phyloP scores from a whole-genome alignment of 768 basidiomycete genomes.

The Leccinum incarnatum region DNA sequence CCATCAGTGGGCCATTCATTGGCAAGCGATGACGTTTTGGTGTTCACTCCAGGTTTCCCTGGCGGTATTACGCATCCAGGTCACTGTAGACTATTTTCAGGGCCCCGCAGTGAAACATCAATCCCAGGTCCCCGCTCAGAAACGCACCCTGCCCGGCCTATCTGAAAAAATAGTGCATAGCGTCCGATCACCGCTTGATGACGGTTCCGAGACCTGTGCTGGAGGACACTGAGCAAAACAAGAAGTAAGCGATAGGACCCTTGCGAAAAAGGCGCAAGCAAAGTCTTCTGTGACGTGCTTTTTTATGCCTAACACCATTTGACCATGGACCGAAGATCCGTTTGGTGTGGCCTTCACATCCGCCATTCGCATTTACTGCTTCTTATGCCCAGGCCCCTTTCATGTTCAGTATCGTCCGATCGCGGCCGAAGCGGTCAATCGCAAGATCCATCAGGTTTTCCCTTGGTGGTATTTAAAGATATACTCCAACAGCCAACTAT shows the following conservation, averaged over 20 bases:
- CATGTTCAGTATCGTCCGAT: conserved; percentile 3
- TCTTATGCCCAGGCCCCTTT: not conserved
- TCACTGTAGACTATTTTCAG: not conserved
- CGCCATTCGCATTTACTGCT: not conserved
- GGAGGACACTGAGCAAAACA: not conserved
- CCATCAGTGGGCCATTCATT: not conserved
- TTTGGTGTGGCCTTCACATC: not conserved
- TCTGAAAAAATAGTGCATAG: not conserved
- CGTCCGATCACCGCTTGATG: not conserved
- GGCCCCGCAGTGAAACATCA: not conserved
- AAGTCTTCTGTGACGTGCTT: not conserved
- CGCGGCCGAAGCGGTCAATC: not conserved
- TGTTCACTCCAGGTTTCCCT: not conserved
- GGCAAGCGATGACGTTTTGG: not conserved
- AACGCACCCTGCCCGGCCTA: not conserved
- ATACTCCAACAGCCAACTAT: not conserved
- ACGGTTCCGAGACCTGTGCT: not conserved
- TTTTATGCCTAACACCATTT: not conserved
- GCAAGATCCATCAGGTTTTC: not conserved
- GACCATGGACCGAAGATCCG: not conserved
- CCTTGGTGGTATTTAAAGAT: conserved; percentile 3
- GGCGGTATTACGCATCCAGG: not conserved
- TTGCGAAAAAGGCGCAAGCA: not conserved
- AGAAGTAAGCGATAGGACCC: not conserved
- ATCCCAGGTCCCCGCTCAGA: not conserved